Conservation (phyloP, 2,329 filamentous ascomycete species). For the Neurospora crassa region DNA sequence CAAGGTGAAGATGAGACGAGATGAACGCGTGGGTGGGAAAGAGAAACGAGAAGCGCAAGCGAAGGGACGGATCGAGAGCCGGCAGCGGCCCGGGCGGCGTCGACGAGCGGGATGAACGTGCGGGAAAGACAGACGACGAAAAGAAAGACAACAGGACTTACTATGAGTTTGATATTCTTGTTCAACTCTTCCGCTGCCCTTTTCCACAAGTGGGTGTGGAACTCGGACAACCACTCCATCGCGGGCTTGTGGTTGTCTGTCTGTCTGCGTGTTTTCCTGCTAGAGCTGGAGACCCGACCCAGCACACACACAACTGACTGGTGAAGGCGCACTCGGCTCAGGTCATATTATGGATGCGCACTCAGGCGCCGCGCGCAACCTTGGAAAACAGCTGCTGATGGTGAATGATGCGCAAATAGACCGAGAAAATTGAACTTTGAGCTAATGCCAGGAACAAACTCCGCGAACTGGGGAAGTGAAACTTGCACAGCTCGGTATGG, state of each 20-base stretch:
- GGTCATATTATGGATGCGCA: neutral
- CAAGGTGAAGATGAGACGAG: neutral
- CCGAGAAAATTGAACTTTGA: neutral
- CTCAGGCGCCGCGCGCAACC: neutral
- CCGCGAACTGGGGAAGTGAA: neutral
- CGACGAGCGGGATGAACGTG: neutral
- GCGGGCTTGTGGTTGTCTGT: neutral
- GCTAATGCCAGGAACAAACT: neutral
- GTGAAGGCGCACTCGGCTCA: neutral
- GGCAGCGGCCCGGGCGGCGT: neutral
- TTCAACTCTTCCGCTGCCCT: neutral
- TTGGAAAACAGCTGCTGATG: neutral
- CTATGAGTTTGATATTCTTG: neutral
- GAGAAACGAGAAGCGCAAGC: neutral
- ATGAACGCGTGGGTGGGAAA: neutral
- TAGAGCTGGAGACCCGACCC: neutral
- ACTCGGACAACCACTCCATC: neutral
- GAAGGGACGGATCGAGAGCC: neutral
- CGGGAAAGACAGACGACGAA: neutral
- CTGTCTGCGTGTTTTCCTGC: neutral
- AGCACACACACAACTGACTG: neutral
- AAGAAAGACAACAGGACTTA: neutral
- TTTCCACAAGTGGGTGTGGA: neutral
- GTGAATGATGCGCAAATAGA: neutral
- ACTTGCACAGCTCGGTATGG: no score